Base-by-base conservation (phyloP, 441 rosid species). In the Pelargonium myrrhifolium region DNA sequence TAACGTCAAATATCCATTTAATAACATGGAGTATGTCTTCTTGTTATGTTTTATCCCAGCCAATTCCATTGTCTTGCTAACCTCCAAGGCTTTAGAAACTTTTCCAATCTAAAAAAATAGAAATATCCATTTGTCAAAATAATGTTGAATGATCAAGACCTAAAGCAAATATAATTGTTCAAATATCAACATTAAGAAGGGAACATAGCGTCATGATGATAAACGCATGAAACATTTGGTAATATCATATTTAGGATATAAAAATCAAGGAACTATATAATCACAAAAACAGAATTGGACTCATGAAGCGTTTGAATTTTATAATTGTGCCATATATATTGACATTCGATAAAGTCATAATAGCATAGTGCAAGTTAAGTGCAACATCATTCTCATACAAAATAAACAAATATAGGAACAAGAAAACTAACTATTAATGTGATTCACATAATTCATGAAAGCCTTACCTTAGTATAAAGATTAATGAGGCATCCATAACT, bases 1-100 rank as follows among this genome's bases (percentile, higher is more conserved):
- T 66, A 94, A 82, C 73, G 80, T 94, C 59, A 88, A 74, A 82
- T 85, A 91, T 42, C 99, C 99, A 77, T 88, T 91, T 64, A 94
- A 86, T 86, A 94, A 75, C 97, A 94, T 91, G 24, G 97, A 89
- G 76, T 88, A 94, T 11, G 99, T 91, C 91, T 89, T 94, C 80
- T 87, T 78, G 72, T 94, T 94, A 77, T 94, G 97, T 70, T 80
- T 88, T 74, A 91, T 83, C 65, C 97, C 94, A 15, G 68, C 78
- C 69, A 79, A 80, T 76, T 85, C 82, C 97, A 94, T 94, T 70
- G 11, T 60, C 76, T 73, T 91, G 87, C 96, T 88, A 63, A 89
- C 80, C 71, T 94, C 96, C 65, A 94, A 69, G 62, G 99, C 97
- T 79, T 86, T 87, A 47, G 91, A 74, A 67, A 93, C 82, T 80